Evolutionary conservation across 202 grass and related monocot species (phyloP), one percentile per base, ranked within the genome.

Genomic region (Setaria italica): DNA sequence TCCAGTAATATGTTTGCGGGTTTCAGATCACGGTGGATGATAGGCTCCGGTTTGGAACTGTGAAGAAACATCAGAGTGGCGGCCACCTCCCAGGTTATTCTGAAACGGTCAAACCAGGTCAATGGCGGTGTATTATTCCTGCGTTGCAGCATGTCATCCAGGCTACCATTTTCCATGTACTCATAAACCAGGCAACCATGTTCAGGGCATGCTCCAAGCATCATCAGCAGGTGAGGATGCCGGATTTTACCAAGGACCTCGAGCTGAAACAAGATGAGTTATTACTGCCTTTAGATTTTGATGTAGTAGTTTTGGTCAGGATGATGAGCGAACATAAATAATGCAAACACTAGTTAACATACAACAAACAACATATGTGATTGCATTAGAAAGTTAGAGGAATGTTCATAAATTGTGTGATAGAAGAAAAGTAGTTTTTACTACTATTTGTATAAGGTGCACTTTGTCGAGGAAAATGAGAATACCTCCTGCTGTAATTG

Each of bases 21-120:
- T 80, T 99, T 99, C 42, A 99, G 92, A 82, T 99, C 97, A 4
- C 97, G 90, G 69, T 99, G 97, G 21, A 99, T 94, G 65, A 97
- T 93, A 54, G 94, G 97, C 67, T 92, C 89, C 30, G 97, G 97
- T 57, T 85, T 94, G 55, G 92, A 87, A 30, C 87, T 94, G 84
- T 99, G 97, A 37, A 99, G 97, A 85, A 99, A 99, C 45, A 86
- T 82, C 3, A 99, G 77, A 35, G 94, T 87, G 5, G 90, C 71
- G 41, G 90, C 92, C n/a, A 96, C 92, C 87, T 99, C 97, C 83
- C 90, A 94, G n/a, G 85, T 85, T 74, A 99, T 87, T 5, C 94
- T 79, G 78, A 92, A 84, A 13, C 97, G 94, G 73, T 90, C 72
- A 32, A 91, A 92, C 97, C 94, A 99, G 20, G 89, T 72, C 39